Percentiles rank a stretch among this genome's conserved stretches.
Evolutionary conservation across 768 basidiomycete genomes (phyloP).

Genomic region (Cystobasidium onofrii): DNA sequence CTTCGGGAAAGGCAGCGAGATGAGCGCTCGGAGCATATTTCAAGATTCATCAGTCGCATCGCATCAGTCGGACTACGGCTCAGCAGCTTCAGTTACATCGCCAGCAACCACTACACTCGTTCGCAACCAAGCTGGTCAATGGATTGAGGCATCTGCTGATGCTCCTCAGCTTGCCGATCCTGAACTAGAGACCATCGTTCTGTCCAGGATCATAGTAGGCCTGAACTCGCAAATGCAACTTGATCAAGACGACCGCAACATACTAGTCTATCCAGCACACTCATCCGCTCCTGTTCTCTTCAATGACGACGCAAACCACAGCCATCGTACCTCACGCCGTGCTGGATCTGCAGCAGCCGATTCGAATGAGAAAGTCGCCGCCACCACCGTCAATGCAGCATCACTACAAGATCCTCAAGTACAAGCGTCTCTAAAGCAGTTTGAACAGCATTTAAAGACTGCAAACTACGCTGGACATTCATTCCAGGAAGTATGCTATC

Average conservation of each 20-base stretch:
- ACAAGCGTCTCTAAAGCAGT: constrained; percentile 15
- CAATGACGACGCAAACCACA: not conserved
- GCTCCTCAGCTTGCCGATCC: not conserved
- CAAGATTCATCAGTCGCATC: not conserved
- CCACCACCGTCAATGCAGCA: not conserved
- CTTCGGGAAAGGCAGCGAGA: not conserved
- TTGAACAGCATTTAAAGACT: constrained; percentile 2
- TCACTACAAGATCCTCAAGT: constrained; percentile 1
- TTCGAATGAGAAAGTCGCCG: not conserved
- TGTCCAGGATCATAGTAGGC: constrained; percentile 10
- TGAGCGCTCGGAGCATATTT: not conserved
- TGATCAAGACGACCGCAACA: constrained; percentile 5
- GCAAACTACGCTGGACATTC: not conserved
- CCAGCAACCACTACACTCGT: not conserved
- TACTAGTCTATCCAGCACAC: constrained; percentile 17
- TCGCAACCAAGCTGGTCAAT: not conserved
- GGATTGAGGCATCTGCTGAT: not conserved
- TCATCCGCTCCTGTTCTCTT: constrained; percentile 7
- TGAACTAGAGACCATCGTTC: not conserved
- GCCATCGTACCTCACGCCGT: not conserved
- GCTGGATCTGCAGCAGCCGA: not conserved
- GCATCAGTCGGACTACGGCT: not conserved
- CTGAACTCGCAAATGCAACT: constrained; percentile 1
- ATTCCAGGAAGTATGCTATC: constrained; percentile 47
- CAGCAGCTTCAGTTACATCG: no score